Conservation (phyloP, 2,329 filamentous ascomycete species). For the Xylariaceae sp. region DNA sequence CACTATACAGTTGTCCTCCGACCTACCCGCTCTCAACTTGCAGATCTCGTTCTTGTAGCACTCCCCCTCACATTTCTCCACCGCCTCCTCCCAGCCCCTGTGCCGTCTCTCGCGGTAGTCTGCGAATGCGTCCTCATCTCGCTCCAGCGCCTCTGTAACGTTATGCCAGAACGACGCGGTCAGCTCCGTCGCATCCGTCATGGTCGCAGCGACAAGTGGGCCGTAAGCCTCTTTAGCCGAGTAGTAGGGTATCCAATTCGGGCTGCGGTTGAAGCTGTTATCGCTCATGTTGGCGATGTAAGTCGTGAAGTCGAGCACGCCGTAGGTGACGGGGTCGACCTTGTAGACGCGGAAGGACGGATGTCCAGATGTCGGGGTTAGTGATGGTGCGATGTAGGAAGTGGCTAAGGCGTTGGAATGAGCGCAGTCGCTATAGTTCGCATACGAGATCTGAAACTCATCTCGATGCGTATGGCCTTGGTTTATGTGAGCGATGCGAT, state of each 20-base stretch:
- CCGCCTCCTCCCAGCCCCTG: conserved; percentile 37
- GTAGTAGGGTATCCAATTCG: conserved; percentile 52
- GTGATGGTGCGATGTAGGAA: conserved; percentile 50
- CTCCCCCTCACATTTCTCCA: conserved; percentile 15
- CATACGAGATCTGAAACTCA: conserved; percentile 52
- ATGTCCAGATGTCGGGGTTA: conserved; percentile 51
- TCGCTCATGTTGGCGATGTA: conserved; percentile 50
- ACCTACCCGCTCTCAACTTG: conserved; percentile 45
- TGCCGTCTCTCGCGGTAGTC: conserved; percentile 43
- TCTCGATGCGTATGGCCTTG: conserved; percentile 52
- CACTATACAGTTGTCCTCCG: conserved; percentile 47
- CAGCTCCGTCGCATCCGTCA: conserved; percentile 31
- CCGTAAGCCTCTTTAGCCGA: conserved; percentile 53
- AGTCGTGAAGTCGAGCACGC: conserved; percentile 47
- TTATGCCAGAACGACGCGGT: conserved; percentile 57
- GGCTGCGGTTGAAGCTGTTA: conserved; percentile 38
- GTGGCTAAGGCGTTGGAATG: conserved; percentile 41
- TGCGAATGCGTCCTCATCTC: conserved; percentile 38
- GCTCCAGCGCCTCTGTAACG: conserved; percentile 45
- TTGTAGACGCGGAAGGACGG: conserved; percentile 56
- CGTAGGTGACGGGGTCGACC: conserved; percentile 53
- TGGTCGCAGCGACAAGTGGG: conserved; percentile 36
- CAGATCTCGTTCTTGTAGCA: conserved; percentile 46
- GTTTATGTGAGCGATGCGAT: neutral
- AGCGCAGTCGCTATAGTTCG: conserved; percentile 37